Conservation (phyloP, 768 basidiomycete genomes). For the Tephrocybe rancida region DNA sequence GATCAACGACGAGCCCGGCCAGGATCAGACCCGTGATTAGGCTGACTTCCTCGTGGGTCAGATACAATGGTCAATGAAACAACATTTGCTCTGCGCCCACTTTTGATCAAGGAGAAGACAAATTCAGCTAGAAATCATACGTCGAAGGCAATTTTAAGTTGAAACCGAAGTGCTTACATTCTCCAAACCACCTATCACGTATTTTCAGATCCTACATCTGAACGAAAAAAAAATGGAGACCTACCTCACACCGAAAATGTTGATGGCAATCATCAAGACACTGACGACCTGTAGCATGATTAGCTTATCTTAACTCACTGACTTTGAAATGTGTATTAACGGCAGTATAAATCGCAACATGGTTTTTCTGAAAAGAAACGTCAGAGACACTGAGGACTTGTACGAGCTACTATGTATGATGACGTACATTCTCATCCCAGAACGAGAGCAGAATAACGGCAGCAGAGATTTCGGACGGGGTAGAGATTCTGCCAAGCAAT, state of each 20-base stretch:
- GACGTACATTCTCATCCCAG: slow-evolving; percentile 73
- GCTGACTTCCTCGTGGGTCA: slow-evolving; percentile 36
- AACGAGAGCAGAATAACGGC: slow-evolving; percentile 69
- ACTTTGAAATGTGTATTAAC: slow-evolving; percentile 2
- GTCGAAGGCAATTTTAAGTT: no score
- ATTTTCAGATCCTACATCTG: neutral
- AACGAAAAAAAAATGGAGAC: neutral
- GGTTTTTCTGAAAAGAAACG: slow-evolving; percentile 37
- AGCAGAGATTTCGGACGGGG: slow-evolving; percentile 77
- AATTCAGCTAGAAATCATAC: slow-evolving; percentile 63
- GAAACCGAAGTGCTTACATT: slow-evolving; percentile 53
- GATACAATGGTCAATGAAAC: neutral
- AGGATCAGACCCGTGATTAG: slow-evolving; percentile 64
- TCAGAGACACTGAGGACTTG: no score
- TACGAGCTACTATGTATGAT: no score
- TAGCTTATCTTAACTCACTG: neutral
- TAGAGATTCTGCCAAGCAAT: slow-evolving; percentile 48
- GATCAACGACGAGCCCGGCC: slow-evolving; percentile 68
- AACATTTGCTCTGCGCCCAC: slow-evolving; percentile 33
- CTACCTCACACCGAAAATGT: slow-evolving; percentile 71
- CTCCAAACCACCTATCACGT: slow-evolving; percentile 58
- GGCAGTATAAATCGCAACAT: slow-evolving; percentile 59
- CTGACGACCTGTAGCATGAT: slow-evolving; percentile 40
- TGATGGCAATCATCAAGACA: slow-evolving; percentile 59
- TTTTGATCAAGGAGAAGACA: slow-evolving; percentile 64